Conservation (phyloP, 139 green algal species). For the Volvox africanus region DNA sequence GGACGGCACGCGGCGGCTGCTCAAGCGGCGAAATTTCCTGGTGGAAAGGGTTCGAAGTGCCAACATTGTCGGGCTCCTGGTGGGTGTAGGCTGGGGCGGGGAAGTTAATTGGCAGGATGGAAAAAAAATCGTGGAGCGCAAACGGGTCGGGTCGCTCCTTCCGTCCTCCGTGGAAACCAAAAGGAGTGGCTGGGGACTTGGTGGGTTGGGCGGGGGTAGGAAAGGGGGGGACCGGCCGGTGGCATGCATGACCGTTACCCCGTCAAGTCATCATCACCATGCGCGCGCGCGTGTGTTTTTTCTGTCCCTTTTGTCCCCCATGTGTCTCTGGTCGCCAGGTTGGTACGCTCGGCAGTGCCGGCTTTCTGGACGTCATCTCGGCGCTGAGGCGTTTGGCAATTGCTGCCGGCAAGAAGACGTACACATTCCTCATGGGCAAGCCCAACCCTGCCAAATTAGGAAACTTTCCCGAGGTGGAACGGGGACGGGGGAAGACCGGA, state of each 20-base stretch:
- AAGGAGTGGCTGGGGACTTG: background rate
- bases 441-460: slow-evolving; percentile 95
- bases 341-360: slow-evolving; percentile 86
- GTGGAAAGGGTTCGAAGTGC: slow-evolving; percentile 89
- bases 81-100: background rate
- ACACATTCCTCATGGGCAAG: slow-evolving; percentile 93
- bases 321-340: slow-evolving; percentile 55
- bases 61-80: slow-evolving; percentile 87
- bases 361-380: slow-evolving; percentile 75
- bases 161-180: too few species aligned
- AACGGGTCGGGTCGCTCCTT: too few species aligned
- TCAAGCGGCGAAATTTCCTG: slow-evolving; percentile 82
- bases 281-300: background rate
- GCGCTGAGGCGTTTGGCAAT: slow-evolving; percentile 40
- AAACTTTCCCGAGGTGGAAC: slow-evolving; percentile 94
- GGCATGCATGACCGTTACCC: background rate
- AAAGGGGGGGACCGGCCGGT: background rate
- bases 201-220: background rate
- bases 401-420: slow-evolving; percentile 86
- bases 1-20: slow-evolving; percentile 50
- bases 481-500: background rate
- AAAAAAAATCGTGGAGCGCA: too few species aligned
- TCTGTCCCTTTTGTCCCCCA: background rate
- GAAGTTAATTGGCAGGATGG: background rate
- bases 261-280: too few species aligned